phyloP scores from a whole-genome alignment of 202 grass and related monocot species.

The Eragrostis tef region DNA sequence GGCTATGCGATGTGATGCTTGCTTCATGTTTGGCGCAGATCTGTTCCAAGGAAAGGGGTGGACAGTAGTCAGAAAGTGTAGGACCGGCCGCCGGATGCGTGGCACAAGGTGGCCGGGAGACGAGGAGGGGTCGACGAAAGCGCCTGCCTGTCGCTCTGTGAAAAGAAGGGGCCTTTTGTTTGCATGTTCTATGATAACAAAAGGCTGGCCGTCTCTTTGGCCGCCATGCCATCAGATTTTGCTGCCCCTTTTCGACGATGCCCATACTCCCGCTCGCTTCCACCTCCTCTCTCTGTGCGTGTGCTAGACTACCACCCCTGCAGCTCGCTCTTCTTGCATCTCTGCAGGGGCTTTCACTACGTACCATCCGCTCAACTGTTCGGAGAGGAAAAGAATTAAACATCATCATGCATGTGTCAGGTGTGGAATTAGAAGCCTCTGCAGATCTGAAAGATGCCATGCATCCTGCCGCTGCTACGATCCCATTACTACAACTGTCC shows the following conservation, averaged over 20 bases:
- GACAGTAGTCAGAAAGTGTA: neutral
- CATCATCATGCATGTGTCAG: constrained; percentile 58
- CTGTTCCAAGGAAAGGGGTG: neutral
- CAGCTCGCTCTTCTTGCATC: neutral
- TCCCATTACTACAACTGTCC: constrained; percentile 11
- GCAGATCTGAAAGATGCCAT: constrained; percentile 47
- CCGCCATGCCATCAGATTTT: constrained; percentile 46
- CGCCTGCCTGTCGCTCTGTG: constrained; percentile 46
- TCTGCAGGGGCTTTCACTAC: neutral
- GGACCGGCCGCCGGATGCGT: neutral
- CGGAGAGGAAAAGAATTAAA: constrained; percentile 31
- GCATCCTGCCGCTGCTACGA: constrained; percentile 33
- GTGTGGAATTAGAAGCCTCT: constrained; percentile 61
- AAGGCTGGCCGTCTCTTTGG: constrained; percentile 50
- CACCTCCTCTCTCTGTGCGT: neutral
- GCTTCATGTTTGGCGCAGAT: constrained; percentile 7
- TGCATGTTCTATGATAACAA: constrained; percentile 56
- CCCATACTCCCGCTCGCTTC: neutral
- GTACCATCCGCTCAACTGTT: constrained; percentile 15
- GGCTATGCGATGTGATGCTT: constrained; percentile 13
- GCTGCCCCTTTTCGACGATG: constrained; percentile 16
- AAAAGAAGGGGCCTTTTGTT: constrained; percentile 45
- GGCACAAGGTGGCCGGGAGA: constrained; percentile 10
- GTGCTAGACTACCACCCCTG: too few relatives aligned
- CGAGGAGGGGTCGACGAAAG: constrained; percentile 15